Base-by-base conservation (phyloP, 2,329 filamentous ascomycete genomes). In the Thelonectria discophora region DNA sequence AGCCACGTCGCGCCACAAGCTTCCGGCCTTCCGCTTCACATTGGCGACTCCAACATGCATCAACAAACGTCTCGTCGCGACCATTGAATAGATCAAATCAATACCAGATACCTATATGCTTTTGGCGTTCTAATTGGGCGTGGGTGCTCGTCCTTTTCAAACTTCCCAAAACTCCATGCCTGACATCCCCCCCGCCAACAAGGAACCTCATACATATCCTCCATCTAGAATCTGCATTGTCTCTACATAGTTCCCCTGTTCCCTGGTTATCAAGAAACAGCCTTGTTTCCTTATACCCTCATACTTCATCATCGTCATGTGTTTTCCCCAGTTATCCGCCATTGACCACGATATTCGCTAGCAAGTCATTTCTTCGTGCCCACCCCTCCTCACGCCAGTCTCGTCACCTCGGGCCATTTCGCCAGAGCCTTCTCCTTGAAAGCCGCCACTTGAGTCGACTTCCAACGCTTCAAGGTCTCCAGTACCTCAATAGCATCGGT, bases 401-500 rank as follows among this genome's bases (percentile, higher is more conserved):
- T 71, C 7, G 81, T 83, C 27, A 82, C 82, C 50, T 81, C 77
- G 0, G 83, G 82, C 76, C 82, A 88, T 71, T 82, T 86, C 50
- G 73, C 72, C 21, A 77, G 75, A 5, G 84, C 84, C 17, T 78
- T 78, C 63, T 78, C 76, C 72, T 80, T 82, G 72, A 85, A 87
- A 3, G 75, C 70, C 27, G 81, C 80, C 15, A 78, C 75, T 66
- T 84, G 80, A 21, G 71, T 68, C 69, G 84, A 86, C 54, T 80
- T 80, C 83, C 84, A 86, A 51, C 75, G 73, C 67, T 74, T 76
- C 43, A 87, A 73, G 5, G 78, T 74, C 32, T 78, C 75, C 39
- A 83, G 68, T 0, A 76, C 76, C 54, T 79, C 80, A 10, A 82
- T 70, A 1, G 87, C 89, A 61, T 90, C 84, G 43, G 84, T 80